A percentile compares a stretch with the other conserved stretches of the same genome.
Evolutionary conservation across 2,329 filamentous ascomycete genomes (phyloP).

Genomic region (Alternaria incomplexa): DNA sequence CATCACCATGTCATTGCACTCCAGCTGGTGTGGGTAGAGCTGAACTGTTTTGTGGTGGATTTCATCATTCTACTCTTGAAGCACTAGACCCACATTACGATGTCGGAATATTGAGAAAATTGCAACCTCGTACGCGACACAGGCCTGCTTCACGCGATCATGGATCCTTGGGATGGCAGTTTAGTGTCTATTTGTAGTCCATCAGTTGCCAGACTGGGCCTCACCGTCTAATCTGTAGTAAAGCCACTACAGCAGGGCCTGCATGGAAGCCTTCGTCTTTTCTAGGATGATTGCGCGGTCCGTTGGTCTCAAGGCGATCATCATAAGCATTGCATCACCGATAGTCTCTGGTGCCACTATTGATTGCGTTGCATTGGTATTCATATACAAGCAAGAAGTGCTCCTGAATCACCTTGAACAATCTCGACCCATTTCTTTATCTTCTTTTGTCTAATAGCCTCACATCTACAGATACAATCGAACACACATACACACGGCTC

Average conservation of each 20-base stretch:
- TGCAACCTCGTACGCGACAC: slow-evolving; percentile 9
- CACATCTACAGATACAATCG: too few species aligned
- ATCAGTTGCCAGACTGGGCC: not conserved
- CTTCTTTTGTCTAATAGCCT: slow-evolving; percentile 2
- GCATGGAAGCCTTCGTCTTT: slow-evolving; percentile 18
- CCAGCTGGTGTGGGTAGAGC: not conserved
- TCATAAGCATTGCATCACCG: slow-evolving; percentile 18
- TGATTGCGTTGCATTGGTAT: slow-evolving; percentile 12
- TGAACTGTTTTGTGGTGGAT: not conserved
- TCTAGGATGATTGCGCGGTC: slow-evolving; percentile 15
- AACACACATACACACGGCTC: too few species aligned
- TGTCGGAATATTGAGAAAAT: slow-evolving; percentile 20
- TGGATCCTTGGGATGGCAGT: not conserved
- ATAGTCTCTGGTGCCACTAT: slow-evolving; percentile 11
- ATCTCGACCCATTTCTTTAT: slow-evolving; percentile 1
- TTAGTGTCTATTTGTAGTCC: not conserved
- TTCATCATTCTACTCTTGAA: slow-evolving; percentile 1
- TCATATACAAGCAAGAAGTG: slow-evolving; percentile 5
- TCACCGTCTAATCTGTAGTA: slow-evolving; percentile 1
- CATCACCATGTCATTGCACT: not conserved
- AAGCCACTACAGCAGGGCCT: slow-evolving; percentile 1
- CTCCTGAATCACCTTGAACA: not conserved
- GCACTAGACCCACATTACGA: slow-evolving; percentile 16
- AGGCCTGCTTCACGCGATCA: not conserved
- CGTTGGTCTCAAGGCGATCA: slow-evolving; percentile 19